Conservation (phyloP, 306 rosid species). For the Senna siamea region DNA sequence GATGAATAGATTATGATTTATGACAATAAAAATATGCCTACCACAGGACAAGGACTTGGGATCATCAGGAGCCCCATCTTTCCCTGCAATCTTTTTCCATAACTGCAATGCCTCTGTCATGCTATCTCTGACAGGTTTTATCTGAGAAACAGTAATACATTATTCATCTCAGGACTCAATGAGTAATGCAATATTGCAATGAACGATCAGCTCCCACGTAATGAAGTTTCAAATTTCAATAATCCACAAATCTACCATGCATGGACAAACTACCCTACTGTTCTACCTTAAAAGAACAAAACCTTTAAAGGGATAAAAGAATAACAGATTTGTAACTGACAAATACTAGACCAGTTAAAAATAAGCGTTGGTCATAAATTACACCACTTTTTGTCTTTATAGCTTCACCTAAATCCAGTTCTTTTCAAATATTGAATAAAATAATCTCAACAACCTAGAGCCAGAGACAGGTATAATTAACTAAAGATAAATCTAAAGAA, state of each 20-base stretch:
- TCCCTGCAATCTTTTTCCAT: constrained; percentile 84
- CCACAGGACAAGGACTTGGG: constrained; percentile 59
- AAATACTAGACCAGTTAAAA: constrained; percentile 11
- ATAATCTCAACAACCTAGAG: background rate
- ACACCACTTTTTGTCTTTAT: background rate
- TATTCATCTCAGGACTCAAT: background rate
- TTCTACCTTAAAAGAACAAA: background rate
- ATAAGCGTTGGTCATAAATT: background rate
- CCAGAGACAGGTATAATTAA: too few relatives aligned
- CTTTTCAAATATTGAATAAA: background rate
- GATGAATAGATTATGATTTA: background rate
- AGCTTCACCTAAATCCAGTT: background rate
- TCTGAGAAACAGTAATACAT: constrained; percentile 56
- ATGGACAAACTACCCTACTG: too few relatives aligned
- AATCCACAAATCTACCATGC: constrained; percentile 27
- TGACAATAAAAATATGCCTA: constrained; percentile 42
- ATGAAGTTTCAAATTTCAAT: constrained; percentile 33
- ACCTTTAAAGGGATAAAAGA: constrained; percentile 9
- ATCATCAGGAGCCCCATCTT: constrained; percentile 66
- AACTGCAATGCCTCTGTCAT: constrained; percentile 89
- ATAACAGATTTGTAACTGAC: constrained; percentile 1
- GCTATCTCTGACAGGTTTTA: constrained; percentile 94
- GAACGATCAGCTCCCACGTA: constrained; percentile 14
- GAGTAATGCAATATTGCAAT: constrained; percentile 17
- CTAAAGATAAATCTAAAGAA: too few relatives aligned